These are phyloP conservation scores for Hyaloperonospora arabidopsidis DNA, from an alignment of 352 stramenopile species.

Conservation along the genomic window DNA sequence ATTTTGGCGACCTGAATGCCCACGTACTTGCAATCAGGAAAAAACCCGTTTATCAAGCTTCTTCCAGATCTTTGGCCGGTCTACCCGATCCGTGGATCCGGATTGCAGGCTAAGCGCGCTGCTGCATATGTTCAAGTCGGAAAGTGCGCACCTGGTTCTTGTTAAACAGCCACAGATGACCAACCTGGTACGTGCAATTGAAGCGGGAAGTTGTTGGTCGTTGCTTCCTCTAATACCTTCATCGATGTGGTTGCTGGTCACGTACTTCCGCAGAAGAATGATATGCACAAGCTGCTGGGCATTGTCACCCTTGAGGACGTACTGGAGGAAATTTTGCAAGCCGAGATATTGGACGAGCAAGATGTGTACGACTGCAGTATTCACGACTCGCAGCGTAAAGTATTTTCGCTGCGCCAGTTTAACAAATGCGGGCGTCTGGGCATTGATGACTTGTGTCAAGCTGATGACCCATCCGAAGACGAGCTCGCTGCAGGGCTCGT, in stretches of 20 bases:
- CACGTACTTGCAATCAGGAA: constrained; percentile 29
- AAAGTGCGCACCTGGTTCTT: constrained; percentile 89
- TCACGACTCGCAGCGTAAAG: constrained; percentile 40
- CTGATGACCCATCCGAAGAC: constrained; percentile 34
- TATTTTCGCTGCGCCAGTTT: constrained; percentile 41
- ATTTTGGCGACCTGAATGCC: background rate
- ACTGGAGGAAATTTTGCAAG: constrained; percentile 94
- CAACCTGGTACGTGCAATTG: constrained; percentile 15
- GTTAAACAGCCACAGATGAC: constrained; percentile 89
- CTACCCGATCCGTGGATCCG: constrained; percentile 73
- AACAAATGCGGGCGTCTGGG: constrained; percentile 37
- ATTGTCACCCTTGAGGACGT: constrained; percentile 99
- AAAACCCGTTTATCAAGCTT: constrained; percentile 54
- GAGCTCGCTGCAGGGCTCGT: constrained; percentile 18
- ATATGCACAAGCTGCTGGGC: constrained; percentile 90
- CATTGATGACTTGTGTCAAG: constrained; percentile 34
- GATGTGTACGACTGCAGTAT: constrained; percentile 50
- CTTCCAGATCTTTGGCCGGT: constrained; percentile 59
- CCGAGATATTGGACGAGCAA: constrained; percentile 95
- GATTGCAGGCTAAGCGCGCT: constrained; percentile 90
- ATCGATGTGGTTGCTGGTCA: background rate
- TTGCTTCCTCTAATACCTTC: background rate
- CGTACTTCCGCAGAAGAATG: constrained; percentile 52
- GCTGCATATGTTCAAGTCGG: constrained; percentile 91
- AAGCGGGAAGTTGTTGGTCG: background rate